Evolutionary conservation across 345 rosid species (phyloP), one percentile per base, ranked within the genome.

Genomic region (Ailanthus altissimus): DNA sequence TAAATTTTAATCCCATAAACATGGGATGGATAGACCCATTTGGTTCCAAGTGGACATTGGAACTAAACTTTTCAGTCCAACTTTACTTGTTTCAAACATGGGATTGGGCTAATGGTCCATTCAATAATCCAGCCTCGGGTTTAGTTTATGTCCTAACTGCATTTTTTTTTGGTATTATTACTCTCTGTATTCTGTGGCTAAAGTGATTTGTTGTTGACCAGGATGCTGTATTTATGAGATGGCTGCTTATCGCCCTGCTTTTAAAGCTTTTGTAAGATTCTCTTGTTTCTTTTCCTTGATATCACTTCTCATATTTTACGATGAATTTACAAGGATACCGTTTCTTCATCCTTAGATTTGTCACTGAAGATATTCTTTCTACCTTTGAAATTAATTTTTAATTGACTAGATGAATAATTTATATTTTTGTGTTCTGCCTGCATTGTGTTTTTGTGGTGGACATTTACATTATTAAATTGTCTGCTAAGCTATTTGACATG

Each of bases 161-260:
- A 14, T n/a, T 76, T 40, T 47, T n/a, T 8, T 66, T 46, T 16
- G 13, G 49, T 72, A 26, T 16, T 75, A 23, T 77, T 2, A 5
- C 21, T 72, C 51, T 62, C 12, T 72, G 73, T 47, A 25, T 21
- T 71, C 40, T 60, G 8, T 68, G 69, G 43, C 86, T 79, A 70
- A 89, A 73, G 69, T 42, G 71, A 32, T 73, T 77, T 60, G 8
- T 70, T 83, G 64, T 83, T 86, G 76, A 82, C 75, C 92, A 96
- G 99, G 99, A 23, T 96, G 99, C 86, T 96, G 97, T 66, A 80
- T 96, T 85, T 96, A 96, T 82, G 99, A 96, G 93, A 93, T 96
- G 97, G 97, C 98, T 84, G 99, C 99, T 67, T 86, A 84, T 83
- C 98, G 98, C 47, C 98, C 97, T 71, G 98, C 99, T 75, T 96